Evolutionary conservation across 345 rosid species (phyloP).

Genomic region (Eutrema yunnanense): DNA sequence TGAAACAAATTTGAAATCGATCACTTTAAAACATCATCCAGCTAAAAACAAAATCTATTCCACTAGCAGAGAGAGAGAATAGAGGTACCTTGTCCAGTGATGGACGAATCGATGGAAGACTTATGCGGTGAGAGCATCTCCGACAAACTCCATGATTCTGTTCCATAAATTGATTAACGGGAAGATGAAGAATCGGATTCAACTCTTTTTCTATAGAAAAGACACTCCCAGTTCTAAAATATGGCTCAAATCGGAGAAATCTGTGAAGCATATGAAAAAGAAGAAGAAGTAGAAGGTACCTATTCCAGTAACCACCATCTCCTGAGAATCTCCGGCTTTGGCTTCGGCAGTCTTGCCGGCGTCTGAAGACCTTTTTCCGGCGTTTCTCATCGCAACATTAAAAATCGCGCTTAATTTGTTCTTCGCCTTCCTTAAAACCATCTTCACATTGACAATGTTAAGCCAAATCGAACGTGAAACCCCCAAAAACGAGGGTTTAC

Average conservation of each 20-base stretch:
- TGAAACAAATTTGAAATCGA: neutral
- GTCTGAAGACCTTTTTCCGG: neutral
- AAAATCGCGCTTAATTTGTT: neutral
- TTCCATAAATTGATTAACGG: neutral
- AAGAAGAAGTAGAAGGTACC: neutral
- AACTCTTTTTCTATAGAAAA: neutral
- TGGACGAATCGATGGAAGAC: neutral
- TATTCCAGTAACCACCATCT: slow-evolving; percentile 7
- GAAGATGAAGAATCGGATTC: neutral
- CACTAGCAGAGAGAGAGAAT: neutral
- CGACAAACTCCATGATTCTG: neutral
- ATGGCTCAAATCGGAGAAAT: neutral
- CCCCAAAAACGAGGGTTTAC: neutral
- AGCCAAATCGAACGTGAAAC: neutral
- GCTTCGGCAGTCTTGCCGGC: neutral
- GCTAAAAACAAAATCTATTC: neutral
- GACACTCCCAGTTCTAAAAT: neutral
- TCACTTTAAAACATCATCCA: neutral
- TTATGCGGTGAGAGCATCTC: neutral
- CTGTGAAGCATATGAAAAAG: neutral
- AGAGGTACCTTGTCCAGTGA: slow-evolving; percentile 9
- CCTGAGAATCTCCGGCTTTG: slow-evolving; percentile 10
- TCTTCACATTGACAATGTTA: neutral
- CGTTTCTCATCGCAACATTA: neutral
- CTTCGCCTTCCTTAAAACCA: neutral